Evolutionary conservation across 371 early-diverging fungal genomes (phyloP).

Genomic region (Pancytospora philotis): DNA sequence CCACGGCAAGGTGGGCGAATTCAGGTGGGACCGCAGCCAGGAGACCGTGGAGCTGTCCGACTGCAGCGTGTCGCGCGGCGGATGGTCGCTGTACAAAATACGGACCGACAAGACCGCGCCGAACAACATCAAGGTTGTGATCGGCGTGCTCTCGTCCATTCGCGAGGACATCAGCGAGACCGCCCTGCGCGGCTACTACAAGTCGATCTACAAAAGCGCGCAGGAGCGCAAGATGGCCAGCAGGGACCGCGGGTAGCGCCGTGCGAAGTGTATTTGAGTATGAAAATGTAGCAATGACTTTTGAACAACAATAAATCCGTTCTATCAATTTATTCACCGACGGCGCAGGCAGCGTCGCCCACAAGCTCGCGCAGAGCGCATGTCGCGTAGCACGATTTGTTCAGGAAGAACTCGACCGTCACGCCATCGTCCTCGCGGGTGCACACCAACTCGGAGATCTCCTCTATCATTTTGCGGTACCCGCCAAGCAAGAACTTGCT

Average conservation of each 20-base stretch:
- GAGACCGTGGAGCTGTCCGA: conserved; percentile 37
- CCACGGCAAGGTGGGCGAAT: conserved; percentile 57
- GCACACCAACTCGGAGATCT: not conserved
- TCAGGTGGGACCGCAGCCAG: conserved; percentile 48
- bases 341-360: too few relatives aligned
- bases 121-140: conserved; percentile 66
- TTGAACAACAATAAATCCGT: too few relatives aligned
- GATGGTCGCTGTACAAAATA: conserved; percentile 73
- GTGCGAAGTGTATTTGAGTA: too few relatives aligned
- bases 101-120: conserved; percentile 72
- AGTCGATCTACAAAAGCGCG: conserved; percentile 38
- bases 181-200: conserved; percentile 32
- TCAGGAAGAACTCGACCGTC: conserved; percentile 67
- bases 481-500: conserved; percentile 40
- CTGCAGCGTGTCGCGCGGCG: conserved; percentile 37
- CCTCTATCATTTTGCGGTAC: conserved; percentile 34
- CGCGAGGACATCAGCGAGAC: conserved; percentile 66
- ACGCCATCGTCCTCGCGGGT: conserved; percentile 50
- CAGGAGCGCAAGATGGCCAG: too few relatives aligned
- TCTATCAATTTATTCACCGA: too few relatives aligned
- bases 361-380: conserved; percentile 83
- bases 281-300: too few relatives aligned
- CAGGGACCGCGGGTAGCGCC: too few relatives aligned
- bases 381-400: conserved; percentile 78
- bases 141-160: conserved; percentile 67